Evolutionary conservation across 2,329 filamentous ascomycete genomes (phyloP), one percentile per base, ranked within the genome.

Genomic region (Zarea fungicola): DNA sequence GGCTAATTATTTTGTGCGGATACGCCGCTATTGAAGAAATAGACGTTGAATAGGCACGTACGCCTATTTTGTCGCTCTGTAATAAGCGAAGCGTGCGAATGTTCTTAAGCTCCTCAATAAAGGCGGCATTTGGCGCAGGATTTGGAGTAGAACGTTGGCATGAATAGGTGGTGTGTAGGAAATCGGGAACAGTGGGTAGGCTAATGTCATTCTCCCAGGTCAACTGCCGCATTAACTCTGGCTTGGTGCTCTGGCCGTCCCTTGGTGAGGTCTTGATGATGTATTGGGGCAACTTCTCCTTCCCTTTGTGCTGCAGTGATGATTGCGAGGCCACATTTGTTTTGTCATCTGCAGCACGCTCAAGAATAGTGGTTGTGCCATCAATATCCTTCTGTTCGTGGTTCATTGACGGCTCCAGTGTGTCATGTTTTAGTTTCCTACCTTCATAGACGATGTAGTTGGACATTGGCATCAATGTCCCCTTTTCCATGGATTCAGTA

Each of bases 21-120:
- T 96, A 96, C 1, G 92, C 88, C 4, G 88, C 81, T 16, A 99
- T 65, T 0, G 87, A 72, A 6, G 93, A 89, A 55, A 97, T 95
- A 11, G 86, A 84, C 2, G 86, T 90, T 25, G 87, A 91, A 62
- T 97, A 97, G 0, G 92, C 90, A 42, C 89, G 80, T 0, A 91
- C 82, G 2, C 89, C 89, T 51, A 95, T 82, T 40, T 86, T 76
- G 58, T 96, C 90, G 8, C 82, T 80, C 1, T 78, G 83, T 2
- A 96, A 72, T 14, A 81, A 75, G 19, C 92, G 80, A 3, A 84
- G 76, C 2, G 79, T 80, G 39, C 85, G 81, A 55, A 97, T 89
- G 51, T 85, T 84, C 56, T 83, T 79, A 5, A 99, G 75, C 52
- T 87, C 76, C 1, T 77, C 68, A 35, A 96, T 80, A 62, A 99